Base-by-base conservation (phyloP, 352 stramenopile species). In the Elongisporangium prolatum region DNA sequence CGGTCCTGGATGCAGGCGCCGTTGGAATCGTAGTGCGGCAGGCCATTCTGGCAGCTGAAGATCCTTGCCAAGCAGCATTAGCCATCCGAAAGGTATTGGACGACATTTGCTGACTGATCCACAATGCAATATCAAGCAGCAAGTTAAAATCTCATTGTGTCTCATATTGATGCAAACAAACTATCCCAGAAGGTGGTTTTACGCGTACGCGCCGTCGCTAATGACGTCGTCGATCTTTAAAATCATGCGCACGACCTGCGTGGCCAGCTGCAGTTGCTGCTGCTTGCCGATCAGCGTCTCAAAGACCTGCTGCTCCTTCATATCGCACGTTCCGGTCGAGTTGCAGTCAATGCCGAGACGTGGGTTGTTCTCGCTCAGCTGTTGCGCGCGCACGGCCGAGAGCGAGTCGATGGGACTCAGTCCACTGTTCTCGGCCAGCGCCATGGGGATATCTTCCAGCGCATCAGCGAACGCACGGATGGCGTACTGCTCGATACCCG, bases 201-300 rank as follows among this genome's bases (percentile, higher is more conserved):
- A 96, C 63, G 80, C 72, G 70, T 98, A 98, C 53, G 75, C 78
- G 64, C 93, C 95, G 67, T 97, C 80, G 64, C 98, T 88, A 80
- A 99, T 99, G 25, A 99, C 96, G 84, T 99, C 97, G 77, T 99
- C 97, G 68, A 99, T 99, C 89, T 99, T 99, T 59, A 99, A 88
- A 71, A 99, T 99, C 97, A 99, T 99, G 73, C 98, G 98, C 68
- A 99, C 97, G 48, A 99, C 95, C 80, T 99, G 97, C 49, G 97
- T 99, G 37, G 98, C 98, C 34, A 99, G 76, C 74, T 98, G 93
- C 49, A 99, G 77, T 84, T 99, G 97, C 77, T 99, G 96, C 81
- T 99, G 97, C 85, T 99, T 99, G 68, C 97, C 97, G 76, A 99
- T 99, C 17, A 99, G 81, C 50, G 98, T 99, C 78, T 99, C 98